Conservation (phyloP, 2,329 filamentous ascomycete genomes). For the Penicillium decumbens region DNA sequence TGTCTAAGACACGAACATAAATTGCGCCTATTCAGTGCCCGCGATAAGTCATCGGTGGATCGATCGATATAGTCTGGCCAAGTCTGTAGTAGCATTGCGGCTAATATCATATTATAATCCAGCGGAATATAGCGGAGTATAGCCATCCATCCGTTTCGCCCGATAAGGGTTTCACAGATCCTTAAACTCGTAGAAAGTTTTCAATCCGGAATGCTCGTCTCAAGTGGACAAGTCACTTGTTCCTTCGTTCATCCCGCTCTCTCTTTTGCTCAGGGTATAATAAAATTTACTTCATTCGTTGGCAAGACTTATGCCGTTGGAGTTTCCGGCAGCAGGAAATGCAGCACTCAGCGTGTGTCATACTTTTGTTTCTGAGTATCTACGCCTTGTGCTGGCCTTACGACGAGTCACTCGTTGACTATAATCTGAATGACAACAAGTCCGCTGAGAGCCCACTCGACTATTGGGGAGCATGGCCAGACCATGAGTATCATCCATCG, state of each 20-base stretch:
- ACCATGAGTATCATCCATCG: constrained; percentile 50
- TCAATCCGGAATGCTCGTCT: neutral
- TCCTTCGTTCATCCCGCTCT: neutral
- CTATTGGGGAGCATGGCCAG: constrained; percentile 53
- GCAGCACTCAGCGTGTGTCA: neutral
- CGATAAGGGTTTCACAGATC: neutral
- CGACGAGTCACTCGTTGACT: neutral
- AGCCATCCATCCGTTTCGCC: neutral
- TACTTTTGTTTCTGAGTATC: neutral
- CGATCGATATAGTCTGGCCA: neutral
- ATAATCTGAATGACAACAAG: constrained; percentile 57
- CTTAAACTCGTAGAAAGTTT: neutral
- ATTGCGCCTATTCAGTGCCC: neutral
- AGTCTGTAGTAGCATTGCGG: neutral
- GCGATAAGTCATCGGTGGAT: neutral
- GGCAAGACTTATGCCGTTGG: neutral
- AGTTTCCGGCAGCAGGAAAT: neutral
- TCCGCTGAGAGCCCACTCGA: constrained; percentile 52
- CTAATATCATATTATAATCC: too few species aligned
- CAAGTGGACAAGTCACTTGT: neutral
- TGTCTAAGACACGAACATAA: neutral
- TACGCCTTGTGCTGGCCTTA: neutral
- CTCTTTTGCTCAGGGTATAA: neutral
- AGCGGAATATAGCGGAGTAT: neutral
- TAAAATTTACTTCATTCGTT: neutral